Evolutionary conservation across 257 asterid genomes (phyloP).

Genomic region (Scutellaria galericulata): DNA sequence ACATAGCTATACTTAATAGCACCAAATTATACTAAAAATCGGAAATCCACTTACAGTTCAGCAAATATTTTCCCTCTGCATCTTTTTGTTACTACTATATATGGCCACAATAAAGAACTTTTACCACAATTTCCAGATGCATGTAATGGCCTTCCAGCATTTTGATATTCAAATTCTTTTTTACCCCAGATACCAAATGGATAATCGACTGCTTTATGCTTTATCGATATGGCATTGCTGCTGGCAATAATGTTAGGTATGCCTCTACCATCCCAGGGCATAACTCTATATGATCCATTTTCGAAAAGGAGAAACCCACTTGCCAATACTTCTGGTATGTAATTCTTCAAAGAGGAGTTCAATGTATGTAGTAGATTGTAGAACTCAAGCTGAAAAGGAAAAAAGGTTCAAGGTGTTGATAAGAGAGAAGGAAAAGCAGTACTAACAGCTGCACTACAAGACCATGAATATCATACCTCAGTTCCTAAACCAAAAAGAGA

Average conservation of each 20-base stretch:
- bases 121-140: constrained; percentile 51
- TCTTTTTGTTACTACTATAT: constrained; percentile 67
- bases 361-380: constrained; percentile 49
- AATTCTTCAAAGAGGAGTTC: too few relatives aligned
- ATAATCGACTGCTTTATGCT: too few relatives aligned
- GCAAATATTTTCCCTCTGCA: constrained; percentile 89
- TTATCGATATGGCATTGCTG: too few relatives aligned
- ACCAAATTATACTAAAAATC: constrained; percentile 18
- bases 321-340: too few relatives aligned
- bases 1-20: background rate
- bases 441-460: constrained; percentile 22
- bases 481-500: constrained; percentile 91
- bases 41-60: constrained; percentile 68
- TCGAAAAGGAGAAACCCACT: too few relatives aligned
- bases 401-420: constrained; percentile 17
- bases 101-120: constrained; percentile 71
- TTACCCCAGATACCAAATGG: constrained; percentile 45
- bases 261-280: too few relatives aligned
- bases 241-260: too few relatives aligned
- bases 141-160: constrained; percentile 51
- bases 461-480: constrained; percentile 60
- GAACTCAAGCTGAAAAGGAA: constrained; percentile 79
- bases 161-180: constrained; percentile 63
- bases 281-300: too few relatives aligned
- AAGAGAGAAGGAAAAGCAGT: constrained; percentile 9